phyloP scores from a whole-genome alignment of 2,329 filamentous ascomycete genomes.

The Hymenotorrendiella dingleyae region DNA sequence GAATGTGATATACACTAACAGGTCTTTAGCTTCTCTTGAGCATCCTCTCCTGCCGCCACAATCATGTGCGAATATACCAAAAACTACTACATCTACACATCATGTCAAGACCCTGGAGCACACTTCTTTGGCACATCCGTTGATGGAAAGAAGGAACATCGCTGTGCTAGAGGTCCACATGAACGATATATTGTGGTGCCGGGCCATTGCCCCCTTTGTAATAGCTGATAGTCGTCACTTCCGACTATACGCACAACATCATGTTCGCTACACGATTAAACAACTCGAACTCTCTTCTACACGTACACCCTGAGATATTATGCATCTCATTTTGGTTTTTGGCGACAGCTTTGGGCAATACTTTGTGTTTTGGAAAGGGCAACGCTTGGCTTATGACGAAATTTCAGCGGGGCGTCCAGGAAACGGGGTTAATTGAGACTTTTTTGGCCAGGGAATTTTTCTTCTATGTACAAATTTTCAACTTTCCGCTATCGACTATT shows the following conservation, averaged over 20 bases:
- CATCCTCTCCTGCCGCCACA: not conserved
- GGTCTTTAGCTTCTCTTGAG: not conserved
- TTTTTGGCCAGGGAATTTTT: constrained; percentile 1
- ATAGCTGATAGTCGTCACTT: constrained; percentile 7
- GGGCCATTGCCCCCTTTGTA: constrained; percentile 53
- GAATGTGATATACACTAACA: not conserved
- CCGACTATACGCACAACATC: not conserved
- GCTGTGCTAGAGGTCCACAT: constrained; percentile 60
- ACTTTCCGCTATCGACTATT: constrained; percentile 3
- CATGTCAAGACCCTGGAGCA: constrained; percentile 60
- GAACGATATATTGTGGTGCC: constrained; percentile 68
- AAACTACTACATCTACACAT: constrained; percentile 72
- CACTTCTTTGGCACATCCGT: constrained; percentile 67
- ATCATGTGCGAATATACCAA: constrained; percentile 58
- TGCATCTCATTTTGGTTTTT: not conserved
- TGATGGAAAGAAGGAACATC: constrained; percentile 55
- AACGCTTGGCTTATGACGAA: constrained; percentile 2
- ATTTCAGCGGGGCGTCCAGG: constrained; percentile 18
- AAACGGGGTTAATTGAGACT: constrained; percentile 6
- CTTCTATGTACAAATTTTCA: constrained; percentile 11
- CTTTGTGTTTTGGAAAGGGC: not conserved
- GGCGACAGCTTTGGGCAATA: not conserved
- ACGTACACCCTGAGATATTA: not conserved
- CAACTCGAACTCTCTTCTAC: constrained; percentile 1
- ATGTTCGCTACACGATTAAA: not conserved